Conservation (phyloP, 768 basidiomycete species). For the Pleurotus salmoneostramineus region DNA sequence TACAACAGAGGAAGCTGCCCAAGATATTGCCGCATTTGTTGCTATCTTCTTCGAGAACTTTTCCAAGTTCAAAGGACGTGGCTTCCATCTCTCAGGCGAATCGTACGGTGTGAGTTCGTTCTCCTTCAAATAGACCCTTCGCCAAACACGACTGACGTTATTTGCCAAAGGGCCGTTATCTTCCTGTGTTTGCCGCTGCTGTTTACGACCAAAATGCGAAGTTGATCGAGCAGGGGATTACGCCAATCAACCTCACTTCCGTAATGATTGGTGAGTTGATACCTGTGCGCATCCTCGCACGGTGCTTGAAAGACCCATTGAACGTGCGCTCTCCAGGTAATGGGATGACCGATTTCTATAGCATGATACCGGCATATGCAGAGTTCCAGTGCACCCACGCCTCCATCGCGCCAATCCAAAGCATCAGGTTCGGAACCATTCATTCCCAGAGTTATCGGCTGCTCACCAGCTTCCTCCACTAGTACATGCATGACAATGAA, state of each 20-base stretch:
- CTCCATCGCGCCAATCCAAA: slow-evolving; percentile 41
- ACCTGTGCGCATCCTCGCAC: neutral
- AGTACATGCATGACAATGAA: slow-evolving; percentile 57
- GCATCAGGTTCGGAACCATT: slow-evolving; percentile 40
- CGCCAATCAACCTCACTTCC: slow-evolving; percentile 61
- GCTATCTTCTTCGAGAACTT: slow-evolving; percentile 76
- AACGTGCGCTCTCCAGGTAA: slow-evolving; percentile 38
- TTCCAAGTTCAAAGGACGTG: slow-evolving; percentile 60
- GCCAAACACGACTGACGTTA: neutral
- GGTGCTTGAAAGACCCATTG: neutral
- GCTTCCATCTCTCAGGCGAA: slow-evolving; percentile 67
- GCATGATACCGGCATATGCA: slow-evolving; percentile 34
- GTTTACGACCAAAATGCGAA: slow-evolving; percentile 69
- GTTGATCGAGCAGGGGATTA: slow-evolving; percentile 47
- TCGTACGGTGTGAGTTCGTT: slow-evolving; percentile 61
- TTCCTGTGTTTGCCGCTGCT: slow-evolving; percentile 72
- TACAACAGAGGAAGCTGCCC: slow-evolving; percentile 63
- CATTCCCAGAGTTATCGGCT: slow-evolving; percentile 26
- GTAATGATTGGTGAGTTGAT: slow-evolving; percentile 57
- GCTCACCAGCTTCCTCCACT: slow-evolving; percentile 21
- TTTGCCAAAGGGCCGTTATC: slow-evolving; percentile 52
- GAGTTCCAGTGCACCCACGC: slow-evolving; percentile 56
- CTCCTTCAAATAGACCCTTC: slow-evolving; percentile 4
- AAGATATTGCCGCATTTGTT: slow-evolving; percentile 68
- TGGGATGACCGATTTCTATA: slow-evolving; percentile 56